phyloP scores from a whole-genome alignment of 495 filamentous ascomycete species.

The Cercophora newfieldiana region DNA sequence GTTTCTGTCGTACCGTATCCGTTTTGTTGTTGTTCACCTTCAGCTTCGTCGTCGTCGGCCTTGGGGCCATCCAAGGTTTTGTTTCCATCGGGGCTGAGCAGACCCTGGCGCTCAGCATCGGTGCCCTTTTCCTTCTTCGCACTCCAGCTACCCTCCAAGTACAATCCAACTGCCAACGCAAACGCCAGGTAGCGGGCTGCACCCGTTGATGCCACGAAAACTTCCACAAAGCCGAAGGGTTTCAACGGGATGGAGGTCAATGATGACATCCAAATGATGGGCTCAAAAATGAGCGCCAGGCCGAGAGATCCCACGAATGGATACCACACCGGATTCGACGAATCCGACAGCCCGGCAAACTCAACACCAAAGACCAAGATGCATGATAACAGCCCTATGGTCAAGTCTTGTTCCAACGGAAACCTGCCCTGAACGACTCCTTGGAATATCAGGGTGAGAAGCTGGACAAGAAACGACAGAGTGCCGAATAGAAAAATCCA shows the following conservation, averaged over 20 bases:
- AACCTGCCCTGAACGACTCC: slow-evolving; percentile 41
- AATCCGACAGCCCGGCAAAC: slow-evolving; percentile 50
- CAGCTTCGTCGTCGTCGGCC: slow-evolving; percentile 24
- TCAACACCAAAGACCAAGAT: slow-evolving; percentile 57
- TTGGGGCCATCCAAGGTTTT: slow-evolving; percentile 14
- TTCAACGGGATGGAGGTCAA: slow-evolving; percentile 25
- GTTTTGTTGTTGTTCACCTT: slow-evolving; percentile 30
- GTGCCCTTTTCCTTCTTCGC: slow-evolving; percentile 34
- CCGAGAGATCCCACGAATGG: slow-evolving; percentile 59
- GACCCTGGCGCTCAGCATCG: slow-evolving; percentile 54
- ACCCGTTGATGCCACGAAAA: slow-evolving; percentile 37
- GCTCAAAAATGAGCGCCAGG: slow-evolving; percentile 53
- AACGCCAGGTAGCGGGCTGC: slow-evolving; percentile 37
- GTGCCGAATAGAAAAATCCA: slow-evolving; percentile 50
- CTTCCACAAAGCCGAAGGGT: slow-evolving; percentile 24
- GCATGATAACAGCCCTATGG: slow-evolving; percentile 54
- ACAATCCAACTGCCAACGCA: slow-evolving; percentile 30
- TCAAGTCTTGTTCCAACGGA: slow-evolving; percentile 46
- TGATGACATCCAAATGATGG: slow-evolving; percentile 40
- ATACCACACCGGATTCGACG: slow-evolving; percentile 58
- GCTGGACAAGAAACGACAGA: slow-evolving; percentile 52
- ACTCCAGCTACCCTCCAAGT: slow-evolving; percentile 34
- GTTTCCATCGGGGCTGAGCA: slow-evolving; percentile 40
- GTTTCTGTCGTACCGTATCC: slow-evolving; percentile 47
- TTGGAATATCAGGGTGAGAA: slow-evolving; percentile 42